Base-by-base conservation (phyloP, 2,329 filamentous ascomycete genomes). In the Aspergillus proliferans region DNA sequence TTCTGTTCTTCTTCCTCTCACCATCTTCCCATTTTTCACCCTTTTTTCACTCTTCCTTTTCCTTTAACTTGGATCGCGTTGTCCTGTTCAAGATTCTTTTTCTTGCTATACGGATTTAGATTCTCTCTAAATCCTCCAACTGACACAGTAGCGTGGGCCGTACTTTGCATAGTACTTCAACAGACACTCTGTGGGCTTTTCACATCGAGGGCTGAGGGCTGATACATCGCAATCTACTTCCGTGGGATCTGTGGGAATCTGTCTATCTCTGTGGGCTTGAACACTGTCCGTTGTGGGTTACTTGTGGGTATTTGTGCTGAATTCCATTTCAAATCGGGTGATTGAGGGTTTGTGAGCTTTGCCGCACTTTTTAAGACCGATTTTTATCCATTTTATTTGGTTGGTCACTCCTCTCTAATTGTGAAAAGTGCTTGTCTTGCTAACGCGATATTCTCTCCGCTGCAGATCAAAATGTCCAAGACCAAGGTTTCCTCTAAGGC, bases 251-350 rank as follows among this genome's bases (percentile, higher is more conserved):
- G 58, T 64, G 62, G 58, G 63, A 62, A 59, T 61, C 68, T 66
- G 68, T 70, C 65, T 57, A 57, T 65, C 66, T 66, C 65, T 69
- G 70, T 71, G 69, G 70, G 70, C 67, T 71, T 71, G 62, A 68
- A 65, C 64, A 65, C 55, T 67, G 62, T 66, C 38, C 61, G 61
- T 67, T 68, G 67, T 61, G 66, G 66, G 66, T 66, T 67, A 62
- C 62, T 66, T 65, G 68, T 70, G 67, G 67, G 63, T 63, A 59
- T 65, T 63, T 59, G 56, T 51, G 54, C 50, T 50, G 52, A 52
- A 52, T 58, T 52, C 51, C 51, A 53, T 50, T 58, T 51, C 53
- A 62, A 62, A 64, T 60, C 62, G 66, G 66, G 61, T 61, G 58
- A 62, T 61, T 64, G 65, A 62, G 66, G 65, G 61, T 64, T 61